Base-by-base conservation (phyloP, 257 asterid species). In the Nicotiana otophora region DNA sequence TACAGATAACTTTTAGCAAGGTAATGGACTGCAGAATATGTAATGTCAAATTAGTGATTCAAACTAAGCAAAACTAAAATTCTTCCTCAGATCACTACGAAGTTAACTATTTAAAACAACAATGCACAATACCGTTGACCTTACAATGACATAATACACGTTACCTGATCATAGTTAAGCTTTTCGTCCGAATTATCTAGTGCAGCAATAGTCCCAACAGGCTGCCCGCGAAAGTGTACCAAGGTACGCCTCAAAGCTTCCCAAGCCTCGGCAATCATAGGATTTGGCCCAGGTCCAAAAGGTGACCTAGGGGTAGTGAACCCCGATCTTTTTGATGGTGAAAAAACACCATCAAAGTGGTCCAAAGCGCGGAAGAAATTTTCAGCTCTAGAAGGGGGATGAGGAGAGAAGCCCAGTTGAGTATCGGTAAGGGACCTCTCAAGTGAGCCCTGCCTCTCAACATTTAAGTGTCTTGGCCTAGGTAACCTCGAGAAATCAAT, bases 121-220 rank as follows among this genome's bases (percentile, higher is more conserved):
- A 48, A 74, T 26, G 62, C 15, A 74, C 80, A 2, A 74, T 1
- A 26, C 42, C 26, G 16, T 74, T 74, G 80, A 74, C 63, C 61
- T 15, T 51, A 15, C 26, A 74, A 48, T 16, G 16, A 51, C 63
- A 74, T 46, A 48, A 74, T 1, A 74, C 15, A 33, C 5, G 28
- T 51, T 74, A 94, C 97, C 98, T 92, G 97, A 88, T 94, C 98
- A 48, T 94, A 94, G 90, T 94, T 94, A 60, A 94, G 96, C 68
- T 90, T 94, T 81, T 94, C 98, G 53, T 94, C 98, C 10, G 95
- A 92, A 86, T 78, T 92, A 81, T 94, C 98, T 51, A 85, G 81
- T 7, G 97, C 98, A 26, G 98, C 98, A 64, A 94, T 92, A 6
- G 98, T 94, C 82, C 98, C 98, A 77, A 92, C 98, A 46, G 98